Evolutionary conservation across 2,329 filamentous ascomycete species (phyloP).

Genomic region (Eutypa lata): DNA sequence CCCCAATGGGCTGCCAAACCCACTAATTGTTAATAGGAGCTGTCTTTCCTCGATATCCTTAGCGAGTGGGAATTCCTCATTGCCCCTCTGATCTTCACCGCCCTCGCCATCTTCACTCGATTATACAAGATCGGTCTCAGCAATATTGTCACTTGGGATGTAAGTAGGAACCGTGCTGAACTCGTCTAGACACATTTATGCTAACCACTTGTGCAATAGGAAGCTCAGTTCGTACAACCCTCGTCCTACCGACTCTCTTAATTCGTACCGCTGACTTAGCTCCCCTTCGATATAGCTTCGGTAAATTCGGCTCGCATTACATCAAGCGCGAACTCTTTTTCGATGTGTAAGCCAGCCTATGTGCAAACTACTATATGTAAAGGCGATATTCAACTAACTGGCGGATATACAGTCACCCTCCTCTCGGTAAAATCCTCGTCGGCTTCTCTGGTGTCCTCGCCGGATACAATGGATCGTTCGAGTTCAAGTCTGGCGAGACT

Average conservation of each 20-base stretch:
- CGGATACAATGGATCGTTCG: slow-evolving; percentile 98
- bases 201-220: slow-evolving; percentile 27
- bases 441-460: slow-evolving; percentile 93
- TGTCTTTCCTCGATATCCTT: slow-evolving; percentile 60
- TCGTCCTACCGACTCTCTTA: slow-evolving; percentile 3
- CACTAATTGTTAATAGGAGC: slow-evolving; percentile 34
- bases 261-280: slow-evolving; percentile 24
- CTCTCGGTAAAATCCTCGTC: slow-evolving; percentile 97
- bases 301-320: slow-evolving; percentile 98
- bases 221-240: slow-evolving; percentile 54
- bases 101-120: slow-evolving; percentile 63
- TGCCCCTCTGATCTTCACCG: slow-evolving; percentile 59
- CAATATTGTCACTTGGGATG: slow-evolving; percentile 64
- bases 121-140: slow-evolving; percentile 68
- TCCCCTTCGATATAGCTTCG: slow-evolving; percentile 57
- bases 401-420: slow-evolving; percentile 56
- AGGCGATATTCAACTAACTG: slow-evolving; percentile 13
- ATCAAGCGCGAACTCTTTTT: slow-evolving; percentile 99
- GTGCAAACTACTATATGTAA: slow-evolving; percentile 1
- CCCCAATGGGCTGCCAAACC: slow-evolving; percentile 4
- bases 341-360: slow-evolving; percentile 51
- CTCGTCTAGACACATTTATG: not conserved
- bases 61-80: slow-evolving; percentile 62
- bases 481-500: slow-evolving; percentile 97
- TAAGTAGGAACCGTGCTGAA: slow-evolving; percentile 18